Evolutionary conservation across 2,329 filamentous ascomycete genomes (phyloP).

Genomic region (Apiospora pterosperma): DNA sequence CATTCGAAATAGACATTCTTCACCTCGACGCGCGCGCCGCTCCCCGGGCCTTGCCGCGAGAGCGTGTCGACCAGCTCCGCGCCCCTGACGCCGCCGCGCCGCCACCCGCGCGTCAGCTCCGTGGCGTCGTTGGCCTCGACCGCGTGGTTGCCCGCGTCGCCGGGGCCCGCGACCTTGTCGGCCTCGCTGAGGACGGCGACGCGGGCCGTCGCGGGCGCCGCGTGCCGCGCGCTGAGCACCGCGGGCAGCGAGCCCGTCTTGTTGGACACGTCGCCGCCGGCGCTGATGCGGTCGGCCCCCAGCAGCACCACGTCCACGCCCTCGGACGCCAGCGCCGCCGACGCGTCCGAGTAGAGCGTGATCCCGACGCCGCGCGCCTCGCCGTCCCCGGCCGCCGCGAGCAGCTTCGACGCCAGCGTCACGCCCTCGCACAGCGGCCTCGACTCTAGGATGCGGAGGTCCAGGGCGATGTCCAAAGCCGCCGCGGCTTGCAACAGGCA

Average conservation of each 20-base stretch:
- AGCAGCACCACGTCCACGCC: constrained; percentile 57
- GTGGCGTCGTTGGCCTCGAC: constrained; percentile 48
- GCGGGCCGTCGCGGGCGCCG: constrained; percentile 43
- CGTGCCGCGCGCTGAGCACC: constrained; percentile 49
- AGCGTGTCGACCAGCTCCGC: constrained; percentile 12
- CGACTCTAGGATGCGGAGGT: constrained; percentile 63
- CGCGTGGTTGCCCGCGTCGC: constrained; percentile 37
- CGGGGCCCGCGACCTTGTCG: constrained; percentile 57
- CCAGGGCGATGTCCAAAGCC: constrained; percentile 34
- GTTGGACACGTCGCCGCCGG: constrained; percentile 58
- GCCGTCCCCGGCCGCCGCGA: constrained; percentile 19
- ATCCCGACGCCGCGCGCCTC: constrained; percentile 28
- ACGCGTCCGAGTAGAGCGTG: constrained; percentile 57
- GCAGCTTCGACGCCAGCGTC: constrained; percentile 45
- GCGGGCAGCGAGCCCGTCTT: constrained; percentile 63
- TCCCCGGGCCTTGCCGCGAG: background rate
- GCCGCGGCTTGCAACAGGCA: constrained; percentile 42
- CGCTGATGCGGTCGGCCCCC: constrained; percentile 61
- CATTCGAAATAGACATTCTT: constrained; percentile 60
- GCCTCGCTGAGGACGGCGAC: constrained; percentile 53
- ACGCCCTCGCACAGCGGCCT: constrained; percentile 65
- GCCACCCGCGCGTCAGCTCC: constrained; percentile 51
- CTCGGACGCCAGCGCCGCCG: constrained; percentile 48
- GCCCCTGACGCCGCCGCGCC: constrained; percentile 17
- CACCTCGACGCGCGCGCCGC: constrained; percentile 24